These are phyloP conservation scores for Talaromyces borbonicus DNA, from an alignment of 495 filamentous ascomycete genomes.

Conservation along the genomic window DNA sequence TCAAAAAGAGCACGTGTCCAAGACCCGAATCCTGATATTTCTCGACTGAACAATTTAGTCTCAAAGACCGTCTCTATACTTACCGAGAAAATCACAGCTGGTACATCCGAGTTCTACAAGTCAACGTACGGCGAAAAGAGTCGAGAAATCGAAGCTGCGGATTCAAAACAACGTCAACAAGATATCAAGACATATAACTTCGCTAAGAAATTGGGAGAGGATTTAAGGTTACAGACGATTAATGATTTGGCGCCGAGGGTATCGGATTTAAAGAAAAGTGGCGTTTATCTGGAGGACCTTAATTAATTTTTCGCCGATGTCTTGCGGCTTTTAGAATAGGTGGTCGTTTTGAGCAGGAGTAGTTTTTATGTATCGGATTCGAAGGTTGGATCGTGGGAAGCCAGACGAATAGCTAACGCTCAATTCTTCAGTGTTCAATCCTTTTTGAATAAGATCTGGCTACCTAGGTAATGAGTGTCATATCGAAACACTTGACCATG, in stretches of 20 bases:
- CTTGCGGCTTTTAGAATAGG: not conserved
- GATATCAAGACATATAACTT: slow-evolving; percentile 18
- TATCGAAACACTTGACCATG: too few species aligned
- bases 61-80: slow-evolving; percentile 37
- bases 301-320: slow-evolving; percentile 9
- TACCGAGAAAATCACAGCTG: slow-evolving; percentile 34
- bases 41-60: slow-evolving; percentile 33
- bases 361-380: not conserved
- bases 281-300: slow-evolving; percentile 34
- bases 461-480: too few species aligned
- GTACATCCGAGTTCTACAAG: slow-evolving; percentile 42
- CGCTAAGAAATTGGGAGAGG: slow-evolving; percentile 16
- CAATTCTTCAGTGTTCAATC: too few species aligned
- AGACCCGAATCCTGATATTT: slow-evolving; percentile 10
- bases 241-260: slow-evolving; percentile 15
- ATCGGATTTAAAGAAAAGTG: slow-evolving; percentile 26
- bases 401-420: too few species aligned
- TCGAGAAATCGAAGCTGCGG: slow-evolving; percentile 25
- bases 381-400: not conserved
- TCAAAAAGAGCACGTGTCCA: too few species aligned
- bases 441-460: too few species aligned
- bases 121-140: slow-evolving; percentile 26
- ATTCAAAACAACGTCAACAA: slow-evolving; percentile 23
- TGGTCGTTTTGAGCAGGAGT: not conserved
- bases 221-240: slow-evolving; percentile 25